Evolutionary conservation across 1,284 basidiomycete species (phyloP).

Genomic region (Tranzscheliella williamsii): DNA sequence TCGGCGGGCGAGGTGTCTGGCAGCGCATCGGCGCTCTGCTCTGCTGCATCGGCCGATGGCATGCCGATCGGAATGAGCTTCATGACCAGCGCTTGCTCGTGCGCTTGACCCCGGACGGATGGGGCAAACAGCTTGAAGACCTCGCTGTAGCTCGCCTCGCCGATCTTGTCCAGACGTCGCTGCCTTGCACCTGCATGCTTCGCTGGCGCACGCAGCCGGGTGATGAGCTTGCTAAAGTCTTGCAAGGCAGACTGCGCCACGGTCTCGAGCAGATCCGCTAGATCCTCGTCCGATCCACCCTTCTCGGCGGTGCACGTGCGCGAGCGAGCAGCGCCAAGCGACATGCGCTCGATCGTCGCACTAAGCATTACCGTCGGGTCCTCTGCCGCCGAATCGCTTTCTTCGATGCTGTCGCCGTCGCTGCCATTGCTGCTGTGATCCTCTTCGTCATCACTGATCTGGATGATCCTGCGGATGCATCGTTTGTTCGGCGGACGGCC

Average conservation of each 20-base stretch:
- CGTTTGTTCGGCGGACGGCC: no score
- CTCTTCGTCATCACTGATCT: no score
- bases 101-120: background rate
- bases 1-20: constrained; percentile 64
- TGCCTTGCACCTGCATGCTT: background rate
- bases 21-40: constrained; percentile 25
- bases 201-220: constrained; percentile 2
- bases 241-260: constrained; percentile 18
- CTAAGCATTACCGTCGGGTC: no score
- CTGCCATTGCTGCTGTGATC: constrained; percentile 18
- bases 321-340: no score
- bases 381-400: no score
- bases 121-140: constrained; percentile 70
- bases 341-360: no score
- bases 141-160: constrained; percentile 94
- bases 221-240: constrained; percentile 5
- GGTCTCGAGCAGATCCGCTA: constrained; percentile 10
- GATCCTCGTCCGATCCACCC: no score
- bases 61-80: constrained; percentile 75
- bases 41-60: constrained; percentile 35
- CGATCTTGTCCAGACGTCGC: constrained; percentile 70
- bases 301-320: no score
- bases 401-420: constrained; percentile 7
- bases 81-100: constrained; percentile 21
- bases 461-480: no score